These are phyloP conservation scores for Aspergillus piperis DNA, from an alignment of 2,329 filamentous ascomycete species.

Conservation along the genomic window DNA sequence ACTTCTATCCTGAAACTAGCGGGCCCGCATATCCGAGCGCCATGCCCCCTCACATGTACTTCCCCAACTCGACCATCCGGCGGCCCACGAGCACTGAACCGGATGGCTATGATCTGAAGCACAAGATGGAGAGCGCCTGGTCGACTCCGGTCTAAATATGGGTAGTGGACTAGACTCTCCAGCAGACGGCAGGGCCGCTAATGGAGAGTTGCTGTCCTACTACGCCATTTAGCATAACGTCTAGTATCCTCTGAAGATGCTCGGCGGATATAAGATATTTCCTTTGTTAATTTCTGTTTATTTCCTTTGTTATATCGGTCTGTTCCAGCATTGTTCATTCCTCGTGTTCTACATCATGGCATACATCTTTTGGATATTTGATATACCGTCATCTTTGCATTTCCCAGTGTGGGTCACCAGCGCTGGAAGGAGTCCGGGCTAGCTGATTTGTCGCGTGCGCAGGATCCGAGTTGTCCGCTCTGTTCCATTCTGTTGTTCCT, in stretches of 20 bases:
- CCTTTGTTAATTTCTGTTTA: slow-evolving; percentile 25
- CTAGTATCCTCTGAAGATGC: neutral
- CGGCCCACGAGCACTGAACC: slow-evolving; percentile 76
- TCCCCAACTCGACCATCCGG: slow-evolving; percentile 67
- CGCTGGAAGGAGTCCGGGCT: slow-evolving; percentile 30
- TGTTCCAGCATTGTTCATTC: slow-evolving; percentile 12
- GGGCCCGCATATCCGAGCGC: slow-evolving; percentile 52
- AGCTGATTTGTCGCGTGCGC: slow-evolving; percentile 22
- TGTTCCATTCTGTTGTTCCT: slow-evolving; percentile 13
- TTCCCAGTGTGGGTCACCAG: slow-evolving; percentile 23
- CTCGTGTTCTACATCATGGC: slow-evolving; percentile 13
- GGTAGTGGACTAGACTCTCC: neutral
- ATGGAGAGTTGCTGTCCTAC: slow-evolving; percentile 7
- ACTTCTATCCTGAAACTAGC: slow-evolving; percentile 78
- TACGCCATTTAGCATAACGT: slow-evolving; percentile 5
- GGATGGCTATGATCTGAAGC: slow-evolving; percentile 64
- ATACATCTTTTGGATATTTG: slow-evolving; percentile 21
- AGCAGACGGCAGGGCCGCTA: slow-evolving; percentile 17
- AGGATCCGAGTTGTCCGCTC: slow-evolving; percentile 12
- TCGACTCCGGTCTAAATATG: slow-evolving; percentile 36
- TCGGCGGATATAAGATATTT: slow-evolving; percentile 9
- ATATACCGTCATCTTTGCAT: slow-evolving; percentile 25
- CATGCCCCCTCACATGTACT: slow-evolving; percentile 67
- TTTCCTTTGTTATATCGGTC: slow-evolving; percentile 27
- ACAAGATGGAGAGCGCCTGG: slow-evolving; percentile 43